These are phyloP conservation scores for Diutina neorugosa DNA, from an alignment of 1,139 yeast species.

Conservation along the genomic window DNA sequence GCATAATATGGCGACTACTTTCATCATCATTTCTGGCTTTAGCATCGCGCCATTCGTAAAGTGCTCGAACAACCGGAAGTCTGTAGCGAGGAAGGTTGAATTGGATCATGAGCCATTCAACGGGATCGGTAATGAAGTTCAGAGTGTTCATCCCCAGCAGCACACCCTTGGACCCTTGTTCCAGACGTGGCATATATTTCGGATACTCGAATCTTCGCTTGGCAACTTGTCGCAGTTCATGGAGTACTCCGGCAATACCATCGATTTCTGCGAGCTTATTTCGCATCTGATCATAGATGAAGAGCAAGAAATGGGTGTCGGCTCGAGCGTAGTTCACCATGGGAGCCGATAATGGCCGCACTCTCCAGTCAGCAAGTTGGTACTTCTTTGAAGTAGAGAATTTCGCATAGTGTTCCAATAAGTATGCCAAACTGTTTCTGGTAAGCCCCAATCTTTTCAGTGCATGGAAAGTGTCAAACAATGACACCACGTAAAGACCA, in stretches of 20 bases:
- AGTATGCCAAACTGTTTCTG: constrained; percentile 71
- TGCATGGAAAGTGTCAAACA: constrained; percentile 92
- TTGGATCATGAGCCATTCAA: constrained; percentile 37
- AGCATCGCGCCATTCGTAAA: constrained; percentile 76
- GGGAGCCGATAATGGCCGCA: constrained; percentile 68
- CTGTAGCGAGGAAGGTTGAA: constrained; percentile 52
- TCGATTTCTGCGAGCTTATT: constrained; percentile 43
- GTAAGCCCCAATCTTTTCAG: constrained; percentile 69
- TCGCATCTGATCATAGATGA: constrained; percentile 66
- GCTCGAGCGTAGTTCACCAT: constrained; percentile 87
- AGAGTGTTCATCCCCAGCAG: neutral
- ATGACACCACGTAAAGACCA: constrained; percentile 79
- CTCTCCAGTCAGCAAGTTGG: constrained; percentile 95
- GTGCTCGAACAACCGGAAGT: constrained; percentile 42
- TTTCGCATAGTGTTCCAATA: constrained; percentile 68
- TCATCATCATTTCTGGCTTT: constrained; percentile 73
- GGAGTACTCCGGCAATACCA: constrained; percentile 51
- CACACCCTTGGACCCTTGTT: neutral
- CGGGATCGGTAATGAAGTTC: constrained; percentile 42
- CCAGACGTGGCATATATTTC: constrained; percentile 35
- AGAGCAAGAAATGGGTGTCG: constrained; percentile 83
- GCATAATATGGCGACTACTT: constrained; percentile 71
- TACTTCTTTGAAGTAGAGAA: constrained; percentile 89
- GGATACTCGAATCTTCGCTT: constrained; percentile 70
- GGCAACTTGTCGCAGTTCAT: constrained; percentile 74